Evolutionary conservation across 2,329 filamentous ascomycete species (phyloP).

Genomic region (Ceratocystis huliohia): DNA sequence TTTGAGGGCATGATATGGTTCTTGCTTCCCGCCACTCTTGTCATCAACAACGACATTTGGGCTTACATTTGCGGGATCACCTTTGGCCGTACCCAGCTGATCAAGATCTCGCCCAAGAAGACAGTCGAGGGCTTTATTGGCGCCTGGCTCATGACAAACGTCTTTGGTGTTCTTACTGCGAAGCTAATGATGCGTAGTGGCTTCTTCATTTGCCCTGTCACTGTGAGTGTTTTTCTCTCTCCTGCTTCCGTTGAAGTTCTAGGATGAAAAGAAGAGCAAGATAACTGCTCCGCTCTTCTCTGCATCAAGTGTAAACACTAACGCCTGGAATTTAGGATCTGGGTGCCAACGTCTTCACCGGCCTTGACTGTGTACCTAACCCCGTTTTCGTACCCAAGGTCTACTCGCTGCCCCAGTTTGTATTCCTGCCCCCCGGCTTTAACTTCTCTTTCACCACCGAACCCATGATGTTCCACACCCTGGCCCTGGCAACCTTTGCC

Average conservation of each 20-base stretch:
- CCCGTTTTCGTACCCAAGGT: slow-evolving; percentile 73
- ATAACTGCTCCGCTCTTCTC: no score
- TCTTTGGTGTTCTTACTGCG: slow-evolving; percentile 71
- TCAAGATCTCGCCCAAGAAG: slow-evolving; percentile 97
- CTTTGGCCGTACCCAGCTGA: slow-evolving; percentile 89
- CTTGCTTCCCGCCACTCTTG: slow-evolving; percentile 84
- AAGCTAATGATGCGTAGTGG: slow-evolving; percentile 79
- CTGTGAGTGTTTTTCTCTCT: slow-evolving; percentile 36
- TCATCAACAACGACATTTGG: slow-evolving; percentile 98
- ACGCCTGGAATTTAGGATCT: slow-evolving; percentile 45
- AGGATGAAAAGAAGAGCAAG: no score
- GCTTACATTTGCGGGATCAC: slow-evolving; percentile 96
- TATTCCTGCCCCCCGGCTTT: slow-evolving; percentile 50
- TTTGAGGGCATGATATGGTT: slow-evolving; percentile 99
- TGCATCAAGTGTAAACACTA: no score
- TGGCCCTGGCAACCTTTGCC: slow-evolving; percentile 83
- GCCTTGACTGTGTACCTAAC: slow-evolving; percentile 79
- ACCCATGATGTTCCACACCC: slow-evolving; percentile 87
- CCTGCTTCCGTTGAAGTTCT: not conserved
- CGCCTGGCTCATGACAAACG: slow-evolving; percentile 87
- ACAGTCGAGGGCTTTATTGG: slow-evolving; percentile 95
- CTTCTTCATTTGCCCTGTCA: slow-evolving; percentile 97
- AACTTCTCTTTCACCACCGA: slow-evolving; percentile 58
- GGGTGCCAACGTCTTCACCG: slow-evolving; percentile 82
- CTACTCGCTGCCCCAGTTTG: slow-evolving; percentile 60